Conservation (phyloP, 2,329 filamentous ascomycete genomes). For the Sphaceloma murrayae region DNA sequence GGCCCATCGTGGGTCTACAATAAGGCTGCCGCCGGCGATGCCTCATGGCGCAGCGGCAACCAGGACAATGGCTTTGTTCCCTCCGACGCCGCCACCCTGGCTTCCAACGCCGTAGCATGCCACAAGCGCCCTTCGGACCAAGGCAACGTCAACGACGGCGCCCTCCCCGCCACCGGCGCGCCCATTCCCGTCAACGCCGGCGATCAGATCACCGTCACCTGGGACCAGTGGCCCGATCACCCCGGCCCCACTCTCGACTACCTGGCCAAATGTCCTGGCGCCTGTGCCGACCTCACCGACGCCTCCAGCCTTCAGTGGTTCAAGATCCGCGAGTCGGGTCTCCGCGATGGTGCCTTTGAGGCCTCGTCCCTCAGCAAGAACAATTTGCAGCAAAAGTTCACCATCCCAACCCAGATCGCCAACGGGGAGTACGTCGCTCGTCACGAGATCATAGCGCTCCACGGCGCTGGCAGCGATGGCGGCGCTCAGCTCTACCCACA, state of each 20-base stretch:
- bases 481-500: constrained; percentile 39
- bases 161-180: constrained; percentile 23
- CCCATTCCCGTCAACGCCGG: constrained; percentile 29
- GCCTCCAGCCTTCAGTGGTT: constrained; percentile 50
- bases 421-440: constrained; percentile 51
- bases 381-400: constrained; percentile 41
- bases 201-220: constrained; percentile 28
- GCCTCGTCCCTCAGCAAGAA: constrained; percentile 43
- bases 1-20: constrained; percentile 41
- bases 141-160: constrained; percentile 15
- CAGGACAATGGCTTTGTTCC: constrained; percentile 31
- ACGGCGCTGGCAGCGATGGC: constrained; percentile 38
- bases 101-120: constrained; percentile 27
- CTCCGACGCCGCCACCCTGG: constrained; percentile 23
- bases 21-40: constrained; percentile 46
- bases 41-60: constrained; percentile 31
- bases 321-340: constrained; percentile 53
- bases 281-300: constrained; percentile 41
- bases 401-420: constrained; percentile 44
- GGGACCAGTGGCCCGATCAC: constrained; percentile 30
- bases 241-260: constrained; percentile 34
- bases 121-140: constrained; percentile 26
- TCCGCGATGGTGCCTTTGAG: constrained; percentile 47
- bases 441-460: constrained; percentile 54
- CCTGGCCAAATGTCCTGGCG: constrained; percentile 25